These are phyloP conservation scores for Drechslerella dactyloides DNA, from an alignment of 2,329 filamentous ascomycete genomes.

Conservation along the genomic window DNA sequence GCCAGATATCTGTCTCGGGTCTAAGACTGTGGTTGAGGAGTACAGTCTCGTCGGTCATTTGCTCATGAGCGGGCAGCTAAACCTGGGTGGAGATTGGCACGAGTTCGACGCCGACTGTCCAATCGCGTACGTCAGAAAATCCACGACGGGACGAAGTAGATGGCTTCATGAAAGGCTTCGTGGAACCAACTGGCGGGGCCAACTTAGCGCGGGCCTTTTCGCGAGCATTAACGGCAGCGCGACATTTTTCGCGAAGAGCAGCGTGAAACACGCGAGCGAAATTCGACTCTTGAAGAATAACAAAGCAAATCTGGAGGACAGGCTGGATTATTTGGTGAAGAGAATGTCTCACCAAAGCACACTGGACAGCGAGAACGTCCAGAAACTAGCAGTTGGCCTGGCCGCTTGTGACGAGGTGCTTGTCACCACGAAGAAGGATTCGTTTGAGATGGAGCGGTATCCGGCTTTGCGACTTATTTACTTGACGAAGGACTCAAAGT, in stretches of 20 bases:
- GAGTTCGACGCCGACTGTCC: constrained; percentile 21
- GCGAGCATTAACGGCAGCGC: constrained; percentile 15
- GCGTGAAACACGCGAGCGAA: constrained; percentile 10
- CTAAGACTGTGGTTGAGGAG: constrained; percentile 12
- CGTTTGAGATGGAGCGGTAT: constrained; percentile 22
- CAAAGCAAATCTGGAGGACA: constrained; percentile 16
- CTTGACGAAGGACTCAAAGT: constrained; percentile 7
- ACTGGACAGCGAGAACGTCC: constrained; percentile 3
- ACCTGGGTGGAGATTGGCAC: not conserved
- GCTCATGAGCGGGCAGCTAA: constrained; percentile 7
- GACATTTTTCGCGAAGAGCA: constrained; percentile 16
- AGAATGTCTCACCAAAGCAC: not conserved
- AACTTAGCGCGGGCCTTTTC: constrained; percentile 7
- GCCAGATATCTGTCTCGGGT: constrained; percentile 24
- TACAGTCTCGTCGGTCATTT: constrained; percentile 20
- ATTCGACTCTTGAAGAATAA: constrained; percentile 9
- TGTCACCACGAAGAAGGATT: constrained; percentile 9
- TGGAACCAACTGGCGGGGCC: constrained; percentile 8
- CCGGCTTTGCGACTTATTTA: constrained; percentile 20
- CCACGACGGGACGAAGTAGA: constrained; percentile 14
- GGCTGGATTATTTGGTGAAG: not conserved
- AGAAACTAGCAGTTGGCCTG: constrained; percentile 4
- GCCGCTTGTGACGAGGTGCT: constrained; percentile 7
- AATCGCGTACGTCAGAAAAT: constrained; percentile 27
- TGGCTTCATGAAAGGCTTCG: constrained; percentile 17